Evolutionary conservation across 306 rosid genomes (phyloP).

Genomic region (Vigna mungo): DNA sequence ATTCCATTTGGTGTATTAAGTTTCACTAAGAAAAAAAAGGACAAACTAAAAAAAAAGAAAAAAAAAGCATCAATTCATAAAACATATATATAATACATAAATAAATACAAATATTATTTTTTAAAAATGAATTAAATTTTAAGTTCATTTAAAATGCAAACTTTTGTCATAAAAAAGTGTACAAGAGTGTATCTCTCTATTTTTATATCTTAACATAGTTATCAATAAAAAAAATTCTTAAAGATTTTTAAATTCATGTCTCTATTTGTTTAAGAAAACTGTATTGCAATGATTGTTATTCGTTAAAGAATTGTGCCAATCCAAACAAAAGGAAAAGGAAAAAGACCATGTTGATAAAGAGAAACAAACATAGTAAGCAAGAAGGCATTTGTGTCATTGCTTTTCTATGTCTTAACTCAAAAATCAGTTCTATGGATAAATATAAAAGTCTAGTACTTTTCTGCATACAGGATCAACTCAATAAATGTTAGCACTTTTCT

Average conservation of each 20-base stretch:
- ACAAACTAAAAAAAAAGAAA: too few species aligned
- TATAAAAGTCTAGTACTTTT: not conserved
- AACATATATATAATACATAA: too few species aligned
- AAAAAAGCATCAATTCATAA: too few species aligned
- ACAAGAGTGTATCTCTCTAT: too few species aligned
- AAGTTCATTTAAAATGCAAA: too few species aligned
- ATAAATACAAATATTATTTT: too few species aligned
- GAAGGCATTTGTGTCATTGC: not conserved
- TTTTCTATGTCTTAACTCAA: not conserved
- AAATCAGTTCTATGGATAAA: not conserved
- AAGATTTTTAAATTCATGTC: too few species aligned
- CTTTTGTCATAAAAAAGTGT: too few species aligned
- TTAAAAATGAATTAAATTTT: too few species aligned
- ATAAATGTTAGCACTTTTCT: slow-evolving; percentile 36
- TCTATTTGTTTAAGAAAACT: not conserved
- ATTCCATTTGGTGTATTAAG: not conserved
- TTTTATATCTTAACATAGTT: too few species aligned
- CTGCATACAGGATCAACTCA: not conserved
- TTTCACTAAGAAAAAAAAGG: too few species aligned
- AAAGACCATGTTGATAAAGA: not conserved
- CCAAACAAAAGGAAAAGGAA: not conserved
- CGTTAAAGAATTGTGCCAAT: not conserved
- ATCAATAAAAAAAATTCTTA: too few species aligned
- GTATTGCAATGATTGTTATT: not conserved
- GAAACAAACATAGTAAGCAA: not conserved